Evolutionary conservation across 2,329 filamentous ascomycete species (phyloP).

Genomic region (Calonectria pseudoturangicola): DNA sequence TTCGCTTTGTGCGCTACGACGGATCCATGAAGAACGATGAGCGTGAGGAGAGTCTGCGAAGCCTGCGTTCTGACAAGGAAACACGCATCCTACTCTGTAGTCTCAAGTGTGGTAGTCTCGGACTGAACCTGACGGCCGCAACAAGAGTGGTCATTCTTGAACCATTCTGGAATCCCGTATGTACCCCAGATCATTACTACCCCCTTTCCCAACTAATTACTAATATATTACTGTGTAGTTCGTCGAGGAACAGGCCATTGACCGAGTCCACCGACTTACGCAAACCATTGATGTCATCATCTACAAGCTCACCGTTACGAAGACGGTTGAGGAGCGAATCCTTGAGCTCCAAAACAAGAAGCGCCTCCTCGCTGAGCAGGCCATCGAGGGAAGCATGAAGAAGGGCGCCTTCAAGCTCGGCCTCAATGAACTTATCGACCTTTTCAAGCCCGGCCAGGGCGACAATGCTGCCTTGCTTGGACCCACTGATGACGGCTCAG

Average conservation of each 20-base stretch:
- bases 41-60: constrained; percentile 89
- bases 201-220: neutral
- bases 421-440: constrained; percentile 92
- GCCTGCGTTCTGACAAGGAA: constrained; percentile 82
- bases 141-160: constrained; percentile 95
- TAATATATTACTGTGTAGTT: constrained; percentile 73
- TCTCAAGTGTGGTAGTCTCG: constrained; percentile 93
- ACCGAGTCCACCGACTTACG: constrained; percentile 98
- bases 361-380: constrained; percentile 90
- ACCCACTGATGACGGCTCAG: constrained; percentile 44
- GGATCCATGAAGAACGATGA: constrained; percentile 95
- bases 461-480: constrained; percentile 44
- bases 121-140: constrained; percentile 95
- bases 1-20: constrained; percentile 92
- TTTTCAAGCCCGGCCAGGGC: constrained; percentile 83
- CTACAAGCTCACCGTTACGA: constrained; percentile 92
- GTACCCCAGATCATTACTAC: constrained; percentile 53
- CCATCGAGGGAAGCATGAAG: constrained; percentile 88
- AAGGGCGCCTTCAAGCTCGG: constrained; percentile 87
- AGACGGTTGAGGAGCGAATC: constrained; percentile 94
- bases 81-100: constrained; percentile 93
- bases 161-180: constrained; percentile 97
- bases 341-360: constrained; percentile 97
- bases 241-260: constrained; percentile 98
- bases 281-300: constrained; percentile 96